These are phyloP conservation scores for Filobasidium uniguttulatum DNA, from an alignment of 1,284 basidiomycete genomes.

Conservation along the genomic window DNA sequence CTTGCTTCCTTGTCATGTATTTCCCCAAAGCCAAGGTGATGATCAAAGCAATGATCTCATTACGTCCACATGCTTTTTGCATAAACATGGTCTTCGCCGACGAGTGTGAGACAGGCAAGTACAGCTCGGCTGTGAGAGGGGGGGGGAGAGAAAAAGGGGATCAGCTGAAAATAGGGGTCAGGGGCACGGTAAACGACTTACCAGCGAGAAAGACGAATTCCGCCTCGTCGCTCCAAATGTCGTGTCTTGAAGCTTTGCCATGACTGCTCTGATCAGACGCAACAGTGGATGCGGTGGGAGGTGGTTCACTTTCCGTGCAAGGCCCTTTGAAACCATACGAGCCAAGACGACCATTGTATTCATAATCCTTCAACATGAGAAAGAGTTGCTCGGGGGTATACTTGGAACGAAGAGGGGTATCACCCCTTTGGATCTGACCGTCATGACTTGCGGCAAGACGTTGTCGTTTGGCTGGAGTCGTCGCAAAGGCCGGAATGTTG, in stretches of 20 bases:
- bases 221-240: constrained; percentile 8
- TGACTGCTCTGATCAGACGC: background rate
- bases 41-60: constrained; percentile 43
- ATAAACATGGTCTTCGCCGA: constrained; percentile 39
- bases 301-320: background rate
- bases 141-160: background rate
- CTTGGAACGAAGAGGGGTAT: no score
- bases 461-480: no score
- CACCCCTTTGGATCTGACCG: no score
- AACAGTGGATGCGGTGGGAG: background rate
- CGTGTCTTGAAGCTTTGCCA: constrained; percentile 2
- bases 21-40: constrained; percentile 39
- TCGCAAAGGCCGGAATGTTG: no score
- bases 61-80: constrained; percentile 41
- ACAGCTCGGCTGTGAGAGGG: constrained; percentile 26
- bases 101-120: constrained; percentile 38
- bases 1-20: constrained; percentile 31
- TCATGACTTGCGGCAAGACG: no score
- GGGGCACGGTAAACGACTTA: background rate
- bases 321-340: constrained; percentile 2
- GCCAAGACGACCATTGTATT: background rate
- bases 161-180: background rate
- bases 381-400: constrained; percentile 1
- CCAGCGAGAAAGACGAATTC: constrained; percentile 8
- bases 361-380: constrained; percentile 2